Evolutionary conservation across 306 rosid genomes (phyloP), one percentile per base, ranked within the genome.

Genomic region (Vicia villosa): DNA sequence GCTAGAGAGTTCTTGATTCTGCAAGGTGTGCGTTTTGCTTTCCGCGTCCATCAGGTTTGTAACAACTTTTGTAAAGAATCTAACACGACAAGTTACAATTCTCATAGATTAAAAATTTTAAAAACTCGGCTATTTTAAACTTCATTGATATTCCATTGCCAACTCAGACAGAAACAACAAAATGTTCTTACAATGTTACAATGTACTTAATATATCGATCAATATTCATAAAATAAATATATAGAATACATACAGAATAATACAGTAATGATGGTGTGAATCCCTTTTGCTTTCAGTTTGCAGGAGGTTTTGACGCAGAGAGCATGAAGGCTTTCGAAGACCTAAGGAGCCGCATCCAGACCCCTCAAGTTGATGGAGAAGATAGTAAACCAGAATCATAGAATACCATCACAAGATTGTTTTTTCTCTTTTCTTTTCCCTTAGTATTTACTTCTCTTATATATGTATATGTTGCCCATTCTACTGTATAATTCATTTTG

Each of bases 251-350:
- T 7, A 11, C 3, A 32, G 28, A 72, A 57, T 14, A 42, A 20
- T 41, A 41, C 4, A 32, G 64, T 77, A 68, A 66, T 38, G 28
- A 55, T 66, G 67, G 64, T 50, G 64, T 12, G 56, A 24, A 80
- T 60, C 62, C 52, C 21, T 84, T 81, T 4, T 63, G 15, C 14
- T 63, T 68, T 43, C 89, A 92, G 98, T 92, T 92, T 82, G 96
- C 98, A 0, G 98, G 96, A 61, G 98, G 98, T 26, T 89, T 89
- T 50, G 96, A 89, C 22, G 85, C 91, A 63, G 98, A 92, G 72
- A 92, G 96, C 84, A 89, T 92, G 98, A 92, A 90, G 80, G 95
- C 96, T 28, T 92, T 92, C 20, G 98, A 92, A 83, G 95, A 89
- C 47, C 85, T 92, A 54, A 84, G 96, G 76, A 84, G 80, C 77